Evolutionary conservation across 2,329 filamentous ascomycete species (phyloP).

Genomic region (Penicillium concentricum): DNA sequence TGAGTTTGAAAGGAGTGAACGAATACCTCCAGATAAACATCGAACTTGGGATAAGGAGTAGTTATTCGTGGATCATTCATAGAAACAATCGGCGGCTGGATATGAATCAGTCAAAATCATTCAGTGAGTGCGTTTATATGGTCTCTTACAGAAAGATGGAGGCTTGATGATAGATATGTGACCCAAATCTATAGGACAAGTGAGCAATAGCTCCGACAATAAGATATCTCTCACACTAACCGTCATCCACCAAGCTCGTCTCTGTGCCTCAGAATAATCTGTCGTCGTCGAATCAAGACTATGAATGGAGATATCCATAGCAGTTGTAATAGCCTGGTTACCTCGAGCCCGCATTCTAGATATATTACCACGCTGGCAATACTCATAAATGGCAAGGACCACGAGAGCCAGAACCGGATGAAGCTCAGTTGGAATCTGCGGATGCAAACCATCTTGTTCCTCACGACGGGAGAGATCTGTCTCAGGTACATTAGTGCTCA

Average conservation of each 20-base stretch:
- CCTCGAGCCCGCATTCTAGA: conserved; percentile 24
- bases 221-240: conserved; percentile 11
- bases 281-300: conserved; percentile 4
- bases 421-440: conserved; percentile 15
- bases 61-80: conserved; percentile 23
- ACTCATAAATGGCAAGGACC: conserved; percentile 25
- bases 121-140: no score
- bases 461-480: neutral
- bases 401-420: conserved; percentile 23
- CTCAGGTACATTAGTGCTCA: neutral
- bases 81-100: conserved; percentile 22
- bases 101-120: neutral
- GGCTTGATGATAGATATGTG: conserved; percentile 20
- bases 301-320: conserved; percentile 28
- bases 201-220: neutral
- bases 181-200: conserved; percentile 16
- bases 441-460: conserved; percentile 7
- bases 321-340: conserved; percentile 26
- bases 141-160: conserved; percentile 17
- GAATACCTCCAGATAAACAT: conserved; percentile 19
- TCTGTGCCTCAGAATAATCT: conserved; percentile 20
- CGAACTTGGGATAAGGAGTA: conserved; percentile 24
- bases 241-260: conserved; percentile 28
- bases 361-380: conserved; percentile 23
- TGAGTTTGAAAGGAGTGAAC: neutral